phyloP scores from a whole-genome alignment of 78 protist genomes.

The Dictyostelium discoideum region DNA sequence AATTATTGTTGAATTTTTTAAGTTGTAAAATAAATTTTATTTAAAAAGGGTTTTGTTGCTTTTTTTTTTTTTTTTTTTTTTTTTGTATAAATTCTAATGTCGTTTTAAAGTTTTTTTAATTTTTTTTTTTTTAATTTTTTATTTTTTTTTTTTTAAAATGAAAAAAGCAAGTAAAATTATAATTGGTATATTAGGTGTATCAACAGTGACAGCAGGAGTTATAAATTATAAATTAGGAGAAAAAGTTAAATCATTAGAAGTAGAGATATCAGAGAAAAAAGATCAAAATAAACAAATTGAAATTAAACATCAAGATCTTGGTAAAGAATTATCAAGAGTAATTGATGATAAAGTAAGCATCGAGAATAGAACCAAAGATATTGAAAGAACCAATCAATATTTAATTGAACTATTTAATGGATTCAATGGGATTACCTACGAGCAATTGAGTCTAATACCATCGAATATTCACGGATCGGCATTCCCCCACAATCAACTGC shows the following conservation, averaged over 20 bases:
- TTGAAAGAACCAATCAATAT: neutral
- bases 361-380: neutral
- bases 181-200: neutral
- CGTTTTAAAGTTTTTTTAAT: too few relatives aligned
- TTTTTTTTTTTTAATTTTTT: too few relatives aligned
- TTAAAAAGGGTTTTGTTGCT: too few relatives aligned
- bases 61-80: too few relatives aligned
- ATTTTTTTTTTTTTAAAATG: neutral
- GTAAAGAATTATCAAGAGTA: neutral
- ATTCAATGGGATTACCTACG: neutral
- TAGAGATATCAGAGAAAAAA: neutral
- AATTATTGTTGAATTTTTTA: too few relatives aligned
- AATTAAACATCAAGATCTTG: neutral
- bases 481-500: neutral
- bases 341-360: neutral
- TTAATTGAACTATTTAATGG: neutral
- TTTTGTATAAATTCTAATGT: too few relatives aligned
- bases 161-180: neutral
- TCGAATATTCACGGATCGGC: constrained; percentile 26
- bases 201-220: neutral
- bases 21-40: too few relatives aligned
- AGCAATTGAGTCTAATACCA: neutral
- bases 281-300: neutral
- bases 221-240: neutral
- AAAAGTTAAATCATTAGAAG: neutral